Evolutionary conservation across 108 stramenopile species (phyloP).

Genomic region (Chaetoceros muelleri): DNA sequence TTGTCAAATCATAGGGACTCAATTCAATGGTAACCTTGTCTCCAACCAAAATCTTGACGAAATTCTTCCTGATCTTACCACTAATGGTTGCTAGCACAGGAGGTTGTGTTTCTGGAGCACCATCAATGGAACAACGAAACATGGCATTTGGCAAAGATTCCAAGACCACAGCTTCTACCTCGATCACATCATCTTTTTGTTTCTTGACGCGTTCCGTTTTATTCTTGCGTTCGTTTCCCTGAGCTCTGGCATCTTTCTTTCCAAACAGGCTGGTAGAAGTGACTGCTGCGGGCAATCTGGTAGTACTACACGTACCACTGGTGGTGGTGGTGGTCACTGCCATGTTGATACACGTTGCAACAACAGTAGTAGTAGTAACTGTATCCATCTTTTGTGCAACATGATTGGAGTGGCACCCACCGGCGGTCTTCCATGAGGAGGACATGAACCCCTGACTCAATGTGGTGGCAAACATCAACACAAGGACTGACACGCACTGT

Average conservation of each 20-base stretch:
- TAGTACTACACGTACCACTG: neutral
- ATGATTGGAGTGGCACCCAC: no score
- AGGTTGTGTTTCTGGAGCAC: constrained; percentile 66
- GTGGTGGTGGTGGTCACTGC: no score
- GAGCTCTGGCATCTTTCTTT: constrained; percentile 69
- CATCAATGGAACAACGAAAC: constrained; percentile 83
- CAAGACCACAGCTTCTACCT: constrained; percentile 74
- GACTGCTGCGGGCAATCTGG: neutral
- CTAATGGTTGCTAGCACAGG: constrained; percentile 83
- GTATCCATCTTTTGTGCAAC: no score
- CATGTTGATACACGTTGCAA: no score
- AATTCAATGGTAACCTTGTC: constrained; percentile 87
- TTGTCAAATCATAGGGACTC: constrained; percentile 88
- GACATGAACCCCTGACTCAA: no score
- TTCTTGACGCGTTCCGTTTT: constrained; percentile 63
- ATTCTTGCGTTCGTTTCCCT: constrained; percentile 59
- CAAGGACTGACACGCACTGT: no score
- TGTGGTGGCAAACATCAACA: no score
- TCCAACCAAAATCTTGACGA: constrained; percentile 87
- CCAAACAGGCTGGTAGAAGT: constrained; percentile 39
- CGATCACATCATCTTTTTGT: constrained; percentile 85
- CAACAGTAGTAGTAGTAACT: no score
- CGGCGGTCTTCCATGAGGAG: no score
- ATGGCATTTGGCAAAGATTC: constrained; percentile 89
- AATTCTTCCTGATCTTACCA: constrained; percentile 89